phyloP scores from a whole-genome alignment of 2,329 filamentous ascomycete species.

The Clonostachys solani region DNA sequence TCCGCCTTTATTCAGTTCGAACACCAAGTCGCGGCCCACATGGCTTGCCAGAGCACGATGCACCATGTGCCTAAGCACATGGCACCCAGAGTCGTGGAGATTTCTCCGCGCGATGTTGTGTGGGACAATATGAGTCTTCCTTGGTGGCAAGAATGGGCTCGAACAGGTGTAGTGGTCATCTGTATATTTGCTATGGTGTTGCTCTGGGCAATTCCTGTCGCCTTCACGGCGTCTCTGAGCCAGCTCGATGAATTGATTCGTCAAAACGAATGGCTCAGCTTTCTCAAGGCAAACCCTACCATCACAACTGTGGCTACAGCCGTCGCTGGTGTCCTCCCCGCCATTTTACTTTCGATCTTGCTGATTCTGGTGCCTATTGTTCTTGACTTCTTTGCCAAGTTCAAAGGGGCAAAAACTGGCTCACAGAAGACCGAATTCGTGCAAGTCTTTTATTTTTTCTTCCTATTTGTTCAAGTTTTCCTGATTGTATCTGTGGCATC shows the following conservation, averaged over 20 bases:
- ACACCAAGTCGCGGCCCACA: constrained; percentile 93
- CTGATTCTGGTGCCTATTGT: constrained; percentile 79
- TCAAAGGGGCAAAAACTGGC: constrained; percentile 80
- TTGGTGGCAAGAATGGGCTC: constrained; percentile 88
- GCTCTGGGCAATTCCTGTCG: constrained; percentile 86
- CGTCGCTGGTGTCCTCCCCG: constrained; percentile 83
- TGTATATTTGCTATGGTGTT: constrained; percentile 73
- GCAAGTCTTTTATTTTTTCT: constrained; percentile 88
- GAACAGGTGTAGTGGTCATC: constrained; percentile 60
- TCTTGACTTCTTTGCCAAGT: constrained; percentile 65
- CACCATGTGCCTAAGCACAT: constrained; percentile 93
- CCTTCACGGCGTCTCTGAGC: constrained; percentile 78
- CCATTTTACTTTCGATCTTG: constrained; percentile 69
- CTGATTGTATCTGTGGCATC: constrained; percentile 84
- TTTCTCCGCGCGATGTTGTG: constrained; percentile 85
- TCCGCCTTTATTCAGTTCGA: constrained; percentile 99
- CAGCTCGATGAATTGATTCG: constrained; percentile 69
- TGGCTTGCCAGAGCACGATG: constrained; percentile 90
- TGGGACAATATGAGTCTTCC: constrained; percentile 97
- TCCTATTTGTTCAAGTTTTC: constrained; percentile 93
- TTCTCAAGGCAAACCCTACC: constrained; percentile 55
- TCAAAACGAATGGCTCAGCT: constrained; percentile 64
- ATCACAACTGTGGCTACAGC: constrained; percentile 58
- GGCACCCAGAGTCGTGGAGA: constrained; percentile 88
- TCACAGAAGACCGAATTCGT: constrained; percentile 77